Percentiles rank a stretch among this genome's conserved stretches.
phyloP scores from a whole-genome alignment of 2,329 filamentous ascomycete species.

The Celoporthe dispersa region DNA sequence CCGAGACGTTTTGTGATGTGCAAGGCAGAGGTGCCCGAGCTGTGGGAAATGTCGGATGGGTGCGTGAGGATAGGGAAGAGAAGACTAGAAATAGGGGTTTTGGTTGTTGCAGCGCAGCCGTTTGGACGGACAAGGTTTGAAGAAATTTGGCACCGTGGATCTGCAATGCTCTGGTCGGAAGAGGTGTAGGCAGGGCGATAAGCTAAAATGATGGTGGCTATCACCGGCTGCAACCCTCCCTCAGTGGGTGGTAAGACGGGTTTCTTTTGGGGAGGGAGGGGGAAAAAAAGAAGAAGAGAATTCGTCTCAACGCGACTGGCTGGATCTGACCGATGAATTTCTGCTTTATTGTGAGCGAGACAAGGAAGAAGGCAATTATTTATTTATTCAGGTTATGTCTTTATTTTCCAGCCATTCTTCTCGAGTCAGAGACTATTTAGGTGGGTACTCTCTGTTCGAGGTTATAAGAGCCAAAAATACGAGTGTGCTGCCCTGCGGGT shows the following conservation, averaged over 20 bases:
- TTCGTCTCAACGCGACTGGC: conserved; percentile 17
- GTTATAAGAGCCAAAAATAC: background rate
- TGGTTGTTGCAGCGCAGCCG: background rate
- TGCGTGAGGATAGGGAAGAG: background rate
- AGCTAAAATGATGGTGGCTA: conserved; percentile 9
- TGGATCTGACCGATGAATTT: background rate
- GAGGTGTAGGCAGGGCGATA: background rate
- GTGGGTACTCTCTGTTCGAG: background rate
- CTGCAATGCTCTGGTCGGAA: background rate
- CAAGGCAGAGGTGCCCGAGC: background rate
- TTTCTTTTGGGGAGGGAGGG: no score
- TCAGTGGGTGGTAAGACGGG: background rate
- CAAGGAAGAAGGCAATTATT: background rate
- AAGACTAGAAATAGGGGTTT: background rate
- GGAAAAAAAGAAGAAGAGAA: background rate
- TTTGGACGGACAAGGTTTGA: conserved; percentile 9
- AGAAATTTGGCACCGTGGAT: conserved; percentile 17
- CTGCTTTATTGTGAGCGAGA: background rate
- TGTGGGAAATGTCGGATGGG: background rate
- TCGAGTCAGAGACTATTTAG: background rate
- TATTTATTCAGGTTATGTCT: background rate
- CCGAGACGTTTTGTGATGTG: background rate
- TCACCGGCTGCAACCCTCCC: conserved; percentile 12
- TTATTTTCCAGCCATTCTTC: background rate
- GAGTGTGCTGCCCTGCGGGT: no score